Conservation (phyloP, 371 early-diverging fungal species). For the Rhizopus sp. region DNA sequence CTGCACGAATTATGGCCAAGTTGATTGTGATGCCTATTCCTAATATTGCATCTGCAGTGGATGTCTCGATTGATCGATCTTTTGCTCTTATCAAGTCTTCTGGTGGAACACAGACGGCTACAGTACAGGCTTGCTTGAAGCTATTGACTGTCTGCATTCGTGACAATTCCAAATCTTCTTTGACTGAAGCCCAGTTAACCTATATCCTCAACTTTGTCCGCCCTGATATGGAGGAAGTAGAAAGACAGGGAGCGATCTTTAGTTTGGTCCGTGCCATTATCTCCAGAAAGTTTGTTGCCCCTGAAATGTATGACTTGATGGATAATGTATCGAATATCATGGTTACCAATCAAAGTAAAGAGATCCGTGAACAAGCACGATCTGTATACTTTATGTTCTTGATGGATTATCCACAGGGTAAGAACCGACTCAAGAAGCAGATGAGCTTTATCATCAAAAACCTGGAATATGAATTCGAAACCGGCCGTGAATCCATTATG, state of each 20-base stretch:
- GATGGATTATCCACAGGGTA: conserved; percentile 92
- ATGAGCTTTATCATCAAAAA: conserved; percentile 89
- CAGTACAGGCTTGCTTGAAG: conserved; percentile 80
- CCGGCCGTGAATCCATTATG: conserved; percentile 87
- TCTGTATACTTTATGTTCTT: conserved; percentile 85
- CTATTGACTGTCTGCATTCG: conserved; percentile 79
- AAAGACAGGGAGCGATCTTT: conserved; percentile 83
- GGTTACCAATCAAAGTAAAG: conserved; percentile 82
- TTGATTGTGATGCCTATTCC: conserved; percentile 75
- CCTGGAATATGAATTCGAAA: conserved; percentile 86
- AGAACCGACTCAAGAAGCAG: conserved; percentile 72
- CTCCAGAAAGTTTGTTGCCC: conserved; percentile 79
- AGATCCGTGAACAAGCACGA: conserved; percentile 84
- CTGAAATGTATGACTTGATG: conserved; percentile 92
- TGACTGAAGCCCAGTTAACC: conserved; percentile 78
- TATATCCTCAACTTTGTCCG: conserved; percentile 77
- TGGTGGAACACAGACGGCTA: conserved; percentile 66
- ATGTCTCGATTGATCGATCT: conserved; percentile 73
- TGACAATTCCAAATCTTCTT: conserved; percentile 56
- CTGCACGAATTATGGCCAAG: conserved; percentile 69
- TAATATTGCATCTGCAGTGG: conserved; percentile 61
- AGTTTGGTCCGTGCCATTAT: conserved; percentile 85
- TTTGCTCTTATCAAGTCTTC: conserved; percentile 73
- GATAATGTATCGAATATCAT: conserved; percentile 74
- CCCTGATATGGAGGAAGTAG: conserved; percentile 89